Base-by-base conservation (phyloP, 768 basidiomycete species). In the Rhodocollybia butyracea region DNA sequence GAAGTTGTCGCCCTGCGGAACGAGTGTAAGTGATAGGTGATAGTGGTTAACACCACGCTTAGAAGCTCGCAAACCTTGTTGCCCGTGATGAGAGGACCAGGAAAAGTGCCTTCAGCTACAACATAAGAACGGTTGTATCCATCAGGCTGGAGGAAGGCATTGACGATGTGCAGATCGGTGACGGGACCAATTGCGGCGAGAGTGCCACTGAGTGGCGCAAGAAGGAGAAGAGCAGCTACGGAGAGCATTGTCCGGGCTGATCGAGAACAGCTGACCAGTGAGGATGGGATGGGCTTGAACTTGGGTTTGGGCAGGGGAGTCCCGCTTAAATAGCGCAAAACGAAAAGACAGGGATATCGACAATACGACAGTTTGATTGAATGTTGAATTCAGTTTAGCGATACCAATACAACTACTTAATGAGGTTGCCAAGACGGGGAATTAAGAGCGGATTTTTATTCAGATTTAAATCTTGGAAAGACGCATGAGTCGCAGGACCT, bases 71-170 rank as follows among this genome's bases (percentile, higher is more conserved):
- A 41, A 31, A 57, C 56, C 47, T 52, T 57, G 0, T 52, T 21
- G 8, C 51, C 51, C 12, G 42, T 59, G 57, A 80, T 73, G 32
- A 77, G 55, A n/a, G 78, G 76, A 3, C 76, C 80, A 5, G 75
- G 76, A 7, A 61, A 48, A n/a, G 21, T 40, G 24, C 72, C 72
- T 42, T 68, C 72, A 17, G 70, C 67, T 1, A 66, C 32, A 24
- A 69, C 56, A 21, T 59, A 36, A 21, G 60, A 59, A 29, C 70
- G 66, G 22, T 57, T 46, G 52, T 69, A 69, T 2, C 72, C 72
- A 54, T 72, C 72, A 10, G 70, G 70, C 2, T 65, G 30, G n/a
- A 73, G 57, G n/a, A 61, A 31, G 13, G 58, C 59, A 36, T 70
- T 66, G 22, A 59, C 36, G 45, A 72, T 61, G 19, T 54, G 53